Evolutionary conservation across 73 alveolate species (phyloP).

Genomic region (Paramecium sexaurelia): DNA sequence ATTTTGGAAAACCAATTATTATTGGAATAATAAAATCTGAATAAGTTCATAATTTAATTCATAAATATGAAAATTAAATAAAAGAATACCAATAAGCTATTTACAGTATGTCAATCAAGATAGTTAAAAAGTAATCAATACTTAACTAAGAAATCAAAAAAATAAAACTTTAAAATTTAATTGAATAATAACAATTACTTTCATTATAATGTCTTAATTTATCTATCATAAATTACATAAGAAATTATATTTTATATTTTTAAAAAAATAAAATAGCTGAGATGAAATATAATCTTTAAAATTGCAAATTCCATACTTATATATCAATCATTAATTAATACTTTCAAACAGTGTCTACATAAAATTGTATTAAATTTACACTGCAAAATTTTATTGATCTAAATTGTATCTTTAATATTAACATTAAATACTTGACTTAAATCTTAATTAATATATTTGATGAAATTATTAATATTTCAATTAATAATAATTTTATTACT

Average conservation of each 20-base stretch:
- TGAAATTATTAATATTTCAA: neutral
- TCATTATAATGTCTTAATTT: neutral
- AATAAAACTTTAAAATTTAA: neutral
- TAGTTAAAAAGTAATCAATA: neutral
- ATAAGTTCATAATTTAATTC: neutral
- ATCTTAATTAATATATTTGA: neutral
- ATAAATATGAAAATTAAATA: neutral
- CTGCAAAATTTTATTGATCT: neutral
- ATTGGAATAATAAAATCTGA: neutral
- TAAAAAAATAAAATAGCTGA: neutral
- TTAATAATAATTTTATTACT: neutral
- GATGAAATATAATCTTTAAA: neutral
- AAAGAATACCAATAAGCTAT: neutral
- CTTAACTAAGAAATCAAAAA: neutral
- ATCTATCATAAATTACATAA: neutral
- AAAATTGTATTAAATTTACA: neutral
- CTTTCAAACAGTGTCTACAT: neutral
- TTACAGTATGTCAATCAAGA: neutral
- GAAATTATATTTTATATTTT: neutral
- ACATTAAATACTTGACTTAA: neutral
- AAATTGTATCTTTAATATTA: neutral
- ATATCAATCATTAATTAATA: neutral
- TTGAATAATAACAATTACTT: neutral
- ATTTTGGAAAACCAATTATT: neutral
- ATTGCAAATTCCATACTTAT: neutral